Evolutionary conservation across 106 monocot genomes (phyloP).

Genomic region (Dendrobium nobile): DNA sequence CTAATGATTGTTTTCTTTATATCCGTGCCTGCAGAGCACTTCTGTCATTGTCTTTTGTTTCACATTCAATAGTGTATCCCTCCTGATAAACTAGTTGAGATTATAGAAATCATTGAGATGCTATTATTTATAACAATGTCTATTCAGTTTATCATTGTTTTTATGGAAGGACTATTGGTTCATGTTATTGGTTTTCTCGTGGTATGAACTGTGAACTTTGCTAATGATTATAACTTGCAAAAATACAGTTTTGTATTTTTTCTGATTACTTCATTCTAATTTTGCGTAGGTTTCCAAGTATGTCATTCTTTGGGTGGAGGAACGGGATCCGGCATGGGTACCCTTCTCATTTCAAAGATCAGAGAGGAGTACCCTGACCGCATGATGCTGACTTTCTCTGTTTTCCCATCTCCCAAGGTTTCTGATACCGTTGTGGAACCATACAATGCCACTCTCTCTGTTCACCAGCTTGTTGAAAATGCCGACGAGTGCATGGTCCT

Average conservation of each 20-base stretch:
- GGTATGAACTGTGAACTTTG: neutral
- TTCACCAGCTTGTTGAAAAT: constrained; percentile 5
- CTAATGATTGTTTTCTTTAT: no score
- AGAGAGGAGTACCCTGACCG: constrained; percentile 5
- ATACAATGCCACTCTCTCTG: neutral
- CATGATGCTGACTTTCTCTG: constrained; percentile 4
- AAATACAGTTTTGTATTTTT: neutral
- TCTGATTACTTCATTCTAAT: neutral
- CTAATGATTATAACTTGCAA: neutral
- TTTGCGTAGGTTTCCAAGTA: constrained; percentile 1
- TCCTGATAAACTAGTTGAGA: no score
- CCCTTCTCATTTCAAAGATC: constrained; percentile 6
- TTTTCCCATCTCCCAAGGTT: neutral
- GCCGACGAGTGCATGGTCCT: constrained; percentile 4
- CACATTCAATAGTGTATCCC: no score
- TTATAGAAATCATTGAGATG: no score
- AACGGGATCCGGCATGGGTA: constrained; percentile 2
- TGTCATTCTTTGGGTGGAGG: constrained; percentile 1
- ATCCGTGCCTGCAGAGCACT: no score
- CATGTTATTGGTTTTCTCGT: neutral
- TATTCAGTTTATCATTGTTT: neutral
- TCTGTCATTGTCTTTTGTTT: no score
- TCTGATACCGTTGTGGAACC: constrained; percentile 1
- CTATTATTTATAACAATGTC: no score
- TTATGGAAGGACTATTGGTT: neutral